Evolutionary conservation across 2,329 filamentous ascomycete species (phyloP), one percentile per base, ranked within the genome.

Genomic region (Biscogniauxia mediterranea): DNA sequence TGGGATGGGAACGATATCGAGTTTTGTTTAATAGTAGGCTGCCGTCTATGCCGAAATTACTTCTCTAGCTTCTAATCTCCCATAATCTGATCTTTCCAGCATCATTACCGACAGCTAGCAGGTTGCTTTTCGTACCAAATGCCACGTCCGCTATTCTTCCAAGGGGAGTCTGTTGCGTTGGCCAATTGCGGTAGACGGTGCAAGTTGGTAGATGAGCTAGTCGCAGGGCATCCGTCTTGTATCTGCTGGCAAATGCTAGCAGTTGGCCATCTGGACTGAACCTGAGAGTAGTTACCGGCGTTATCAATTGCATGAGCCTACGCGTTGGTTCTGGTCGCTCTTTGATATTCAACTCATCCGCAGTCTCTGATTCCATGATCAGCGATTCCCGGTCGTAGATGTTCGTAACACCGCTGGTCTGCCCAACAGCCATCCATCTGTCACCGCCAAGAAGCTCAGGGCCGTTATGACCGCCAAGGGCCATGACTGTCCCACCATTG

Each of bases 101-200:
- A 73, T 98, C 94, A 71, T 96, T 98, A 19, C 88, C 94, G 57
- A 98, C 90, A 11, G 92, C 92, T 66, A 99, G 74, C 70, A 93
- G 75, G 69, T 90, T 84, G 63, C 87, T 90, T 64, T 83, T 81
- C 5, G 79, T 81, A 20, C 84, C 84, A 73, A 92, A 90, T 2
- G 90, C 88, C 62, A 93, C 85, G 0, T 87, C 82, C 1, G 91
- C 91, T 66, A 98, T 88, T 61, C 92, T 84, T 0, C 95, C 95
- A 63, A 99, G 77, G 0, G 93, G 93, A 60, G 95, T 99, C 74
- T 90, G 89, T 65, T 88, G 86, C 58, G 94, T 99, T 23, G 95
- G 95, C 95, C 95, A 99, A 77, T 99, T 99, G 71, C 89, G 88
- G 82, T 95, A 99, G 20, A 98, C 92, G 1, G 93, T 97, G 75